Base-by-base conservation (phyloP, 768 basidiomycete species). In the Serendipita sp. region DNA sequence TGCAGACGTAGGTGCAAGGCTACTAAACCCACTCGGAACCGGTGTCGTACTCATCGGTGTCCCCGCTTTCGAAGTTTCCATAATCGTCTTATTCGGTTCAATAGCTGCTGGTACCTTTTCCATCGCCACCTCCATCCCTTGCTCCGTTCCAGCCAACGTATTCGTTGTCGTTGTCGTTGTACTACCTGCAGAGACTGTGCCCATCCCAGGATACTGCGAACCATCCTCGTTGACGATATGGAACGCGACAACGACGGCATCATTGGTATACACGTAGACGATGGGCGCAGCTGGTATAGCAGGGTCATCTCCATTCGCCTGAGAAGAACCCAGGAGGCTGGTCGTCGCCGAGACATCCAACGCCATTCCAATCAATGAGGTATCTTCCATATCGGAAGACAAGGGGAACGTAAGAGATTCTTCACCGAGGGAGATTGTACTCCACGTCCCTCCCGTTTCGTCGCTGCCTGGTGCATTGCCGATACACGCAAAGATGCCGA, bases 221-320 rank as follows among this genome's bases (percentile, higher is more conserved):
- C 76, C 78, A 46, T 78, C 79, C 5, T 77, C 75, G 70, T 85
- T 82, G 44, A 87, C 80, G 23, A 86, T 70, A 71, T 83, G 77
- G 88, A 89, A 91, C 2, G 78, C 89, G 56, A 83, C 80, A 28
- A 91, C 64, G 0, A 88, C 87, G 18, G 89, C 89, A 70, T 91
- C 89, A 64, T 84, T 88, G 10, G 87, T 78, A 72, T 88, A 90
- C 2, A 82, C 84, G 71, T 83, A 89, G 73, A 89, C 74, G 64
- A 89, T 76, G 0, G 89, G 89, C 11, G 78, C 77, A 8, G 80
- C 75, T 15, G 68, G 68, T 5, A 67, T 35, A 30, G 58, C 47
- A 10, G 81, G 79, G 11, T 76, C 76, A 3, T 75, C 69, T 67
- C 80, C 79, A 78, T 77, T 15, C 76, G 70, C 10, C 73, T 74